Evolutionary conservation across 495 filamentous ascomycete species (phyloP).

Genomic region (Opeltia flavorubescens): DNA sequence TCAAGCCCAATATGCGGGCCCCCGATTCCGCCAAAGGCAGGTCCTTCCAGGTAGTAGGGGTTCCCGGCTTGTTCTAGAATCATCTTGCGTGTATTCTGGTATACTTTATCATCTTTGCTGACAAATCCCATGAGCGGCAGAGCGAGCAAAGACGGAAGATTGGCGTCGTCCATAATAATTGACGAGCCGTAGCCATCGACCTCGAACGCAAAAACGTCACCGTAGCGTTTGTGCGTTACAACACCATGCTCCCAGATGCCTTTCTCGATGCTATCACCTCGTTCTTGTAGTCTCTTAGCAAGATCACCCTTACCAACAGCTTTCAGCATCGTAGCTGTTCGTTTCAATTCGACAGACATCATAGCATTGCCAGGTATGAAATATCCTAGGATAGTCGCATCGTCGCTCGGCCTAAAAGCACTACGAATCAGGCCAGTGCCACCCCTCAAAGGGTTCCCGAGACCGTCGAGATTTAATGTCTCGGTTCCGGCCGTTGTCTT

Average conservation of each 20-base stretch:
- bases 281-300: conserved; percentile 39
- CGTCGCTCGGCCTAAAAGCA: conserved; percentile 92
- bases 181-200: conserved; percentile 89
- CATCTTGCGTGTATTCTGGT: conserved; percentile 89
- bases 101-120: conserved; percentile 46
- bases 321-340: conserved; percentile 54
- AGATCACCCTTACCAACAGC: conserved; percentile 39
- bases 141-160: conserved; percentile 79
- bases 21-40: conserved; percentile 77
- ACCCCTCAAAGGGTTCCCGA: conserved; percentile 80
- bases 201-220: conserved; percentile 89
- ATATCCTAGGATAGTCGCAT: conserved; percentile 90
- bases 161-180: conserved; percentile 95
- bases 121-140: conserved; percentile 83
- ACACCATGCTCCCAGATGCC: conserved; percentile 86
- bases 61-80: conserved; percentile 65
- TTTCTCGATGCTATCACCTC: conserved; percentile 52
- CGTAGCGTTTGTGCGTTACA: conserved; percentile 67
- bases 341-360: conserved; percentile 82
- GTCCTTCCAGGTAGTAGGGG: conserved; percentile 75
- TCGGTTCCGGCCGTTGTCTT: conserved; percentile 73
- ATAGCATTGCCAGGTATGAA: conserved; percentile 95
- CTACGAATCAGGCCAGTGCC: conserved; percentile 78
- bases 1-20: conserved; percentile 66
- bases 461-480: conserved; percentile 66